Conservation (phyloP, 306 rosid genomes). For the Medicago lupulina region DNA sequence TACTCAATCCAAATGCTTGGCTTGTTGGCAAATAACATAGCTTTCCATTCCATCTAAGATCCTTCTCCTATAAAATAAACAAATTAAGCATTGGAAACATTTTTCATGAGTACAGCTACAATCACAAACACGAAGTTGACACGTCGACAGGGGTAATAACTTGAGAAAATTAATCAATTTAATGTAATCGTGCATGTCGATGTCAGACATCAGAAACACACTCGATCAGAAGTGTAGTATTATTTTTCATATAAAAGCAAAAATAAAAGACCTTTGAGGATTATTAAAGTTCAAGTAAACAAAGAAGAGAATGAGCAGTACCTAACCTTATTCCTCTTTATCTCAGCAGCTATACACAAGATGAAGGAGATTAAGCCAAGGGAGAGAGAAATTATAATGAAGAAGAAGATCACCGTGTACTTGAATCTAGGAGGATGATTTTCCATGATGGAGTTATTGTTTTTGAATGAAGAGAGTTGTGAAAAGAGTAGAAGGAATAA, state of each 20-base stretch:
- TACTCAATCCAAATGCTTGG: constrained; percentile 66
- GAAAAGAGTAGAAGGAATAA: background rate
- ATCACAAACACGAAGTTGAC: background rate
- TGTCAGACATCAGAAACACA: background rate
- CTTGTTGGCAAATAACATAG: constrained; percentile 64
- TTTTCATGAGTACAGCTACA: too few species aligned
- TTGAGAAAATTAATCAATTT: too few species aligned
- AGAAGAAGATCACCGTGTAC: constrained; percentile 33
- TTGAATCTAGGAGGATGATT: constrained; percentile 40
- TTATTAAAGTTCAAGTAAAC: background rate
- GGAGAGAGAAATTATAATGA: constrained; percentile 48
- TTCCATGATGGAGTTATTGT: constrained; percentile 53
- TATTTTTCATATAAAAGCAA: background rate
- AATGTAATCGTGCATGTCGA: too few species aligned
- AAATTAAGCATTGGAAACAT: background rate
- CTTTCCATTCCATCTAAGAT: constrained; percentile 62
- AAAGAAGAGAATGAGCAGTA: background rate
- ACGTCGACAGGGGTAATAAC: too few species aligned
- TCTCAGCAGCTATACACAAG: constrained; percentile 71
- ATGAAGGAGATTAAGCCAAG: constrained; percentile 61
- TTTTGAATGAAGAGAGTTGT: constrained; percentile 29
- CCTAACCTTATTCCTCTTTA: constrained; percentile 70
- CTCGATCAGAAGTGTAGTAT: background rate
- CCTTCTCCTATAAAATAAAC: constrained; percentile 48
- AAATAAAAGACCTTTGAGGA: background rate